Base-by-base conservation (phyloP, 352 stramenopile species). In the Globisporangium megalacanthum region DNA sequence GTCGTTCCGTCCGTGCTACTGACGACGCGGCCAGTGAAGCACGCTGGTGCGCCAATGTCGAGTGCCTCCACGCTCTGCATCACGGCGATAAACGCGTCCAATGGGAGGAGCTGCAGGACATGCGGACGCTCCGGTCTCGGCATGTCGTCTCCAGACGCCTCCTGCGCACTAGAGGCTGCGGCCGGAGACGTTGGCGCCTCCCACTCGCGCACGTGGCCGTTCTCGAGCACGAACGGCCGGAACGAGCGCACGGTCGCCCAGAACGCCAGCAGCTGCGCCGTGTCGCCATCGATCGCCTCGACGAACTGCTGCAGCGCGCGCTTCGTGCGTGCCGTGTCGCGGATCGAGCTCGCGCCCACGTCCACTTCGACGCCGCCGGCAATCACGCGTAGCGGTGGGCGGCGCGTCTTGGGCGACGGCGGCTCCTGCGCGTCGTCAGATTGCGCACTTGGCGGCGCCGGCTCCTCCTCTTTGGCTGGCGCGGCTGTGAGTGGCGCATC, bases 41-140 rank as follows among this genome's bases (percentile, higher is more conserved):
- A 69, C 19, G 48, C 37, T 13, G 62, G 62, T 4, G 54, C 52
- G 5, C 50, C 60, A 39, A 60, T 71, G 37, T 55, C 52, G 13
- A 55, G 33, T 15, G 56, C 55, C 56, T 56, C 48, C 1, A 52
- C 37, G 22, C 44, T 29, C 41, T 5, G n/a, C 8, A 37, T 33
- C 0, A 79, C 56, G 31, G 59, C 54, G 11, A 66, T 60, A 45
- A 74, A 83, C 22, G 67, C 49, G 42, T 70, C 59, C 20, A 63
- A 58, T 25, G 73, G 70, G 13, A 76, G 54, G 19, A 83, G 59
- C 50, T 79, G 73, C 61, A 83, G 49, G 37, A 77, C 48, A 20
- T 48, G 54, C 33, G 54, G 44, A 1, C 33, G 36, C 52, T 52
- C 55, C 0, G 36, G 8, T 9, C 64, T 33, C 2, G 35, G 41